Conservation (phyloP, 1,139 yeast species). For the Williopsis jadinii region DNA sequence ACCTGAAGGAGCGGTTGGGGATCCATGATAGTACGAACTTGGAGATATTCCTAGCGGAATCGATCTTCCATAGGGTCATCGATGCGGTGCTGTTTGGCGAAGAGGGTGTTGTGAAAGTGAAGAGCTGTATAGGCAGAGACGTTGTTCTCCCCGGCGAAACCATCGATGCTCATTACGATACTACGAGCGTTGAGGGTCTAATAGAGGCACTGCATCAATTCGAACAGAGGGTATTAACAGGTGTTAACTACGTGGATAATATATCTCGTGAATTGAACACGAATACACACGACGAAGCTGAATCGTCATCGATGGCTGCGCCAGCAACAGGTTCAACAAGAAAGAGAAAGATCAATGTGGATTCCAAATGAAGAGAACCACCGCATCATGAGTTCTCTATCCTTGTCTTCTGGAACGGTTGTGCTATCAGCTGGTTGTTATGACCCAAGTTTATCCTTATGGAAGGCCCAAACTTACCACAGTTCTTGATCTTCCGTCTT, state of each 20-base stretch:
- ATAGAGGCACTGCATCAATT: conserved; percentile 11
- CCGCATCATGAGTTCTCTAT: conserved; percentile 6
- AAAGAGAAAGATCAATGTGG: conserved; percentile 4
- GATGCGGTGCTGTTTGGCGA: conserved; percentile 15
- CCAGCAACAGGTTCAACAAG: neutral
- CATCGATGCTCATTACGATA: conserved; percentile 4
- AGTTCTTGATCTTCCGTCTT: conserved; percentile 9
- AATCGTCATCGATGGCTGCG: neutral
- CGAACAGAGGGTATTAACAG: conserved; percentile 9
- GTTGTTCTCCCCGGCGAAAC: conserved; percentile 11
- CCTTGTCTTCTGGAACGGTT: conserved; percentile 19
- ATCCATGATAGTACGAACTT: conserved; percentile 10
- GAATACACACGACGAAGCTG: neutral
- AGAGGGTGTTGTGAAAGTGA: conserved; percentile 17
- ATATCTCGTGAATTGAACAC: conserved; percentile 3
- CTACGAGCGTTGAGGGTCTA: conserved; percentile 8
- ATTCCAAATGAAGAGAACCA: neutral
- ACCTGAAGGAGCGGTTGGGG: conserved; percentile 9
- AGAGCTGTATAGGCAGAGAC: conserved; percentile 18
- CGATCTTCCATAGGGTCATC: conserved; percentile 13
- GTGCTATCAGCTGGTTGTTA: conserved; percentile 15
- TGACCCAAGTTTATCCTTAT: conserved; percentile 18
- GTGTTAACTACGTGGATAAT: conserved; percentile 9
- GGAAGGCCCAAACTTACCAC: conserved; percentile 16
- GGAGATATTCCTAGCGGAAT: conserved; percentile 19